Evolutionary conservation across 495 filamentous ascomycete genomes (phyloP), one percentile per base, ranked within the genome.

Genomic region (Penicillium waksmanii): DNA sequence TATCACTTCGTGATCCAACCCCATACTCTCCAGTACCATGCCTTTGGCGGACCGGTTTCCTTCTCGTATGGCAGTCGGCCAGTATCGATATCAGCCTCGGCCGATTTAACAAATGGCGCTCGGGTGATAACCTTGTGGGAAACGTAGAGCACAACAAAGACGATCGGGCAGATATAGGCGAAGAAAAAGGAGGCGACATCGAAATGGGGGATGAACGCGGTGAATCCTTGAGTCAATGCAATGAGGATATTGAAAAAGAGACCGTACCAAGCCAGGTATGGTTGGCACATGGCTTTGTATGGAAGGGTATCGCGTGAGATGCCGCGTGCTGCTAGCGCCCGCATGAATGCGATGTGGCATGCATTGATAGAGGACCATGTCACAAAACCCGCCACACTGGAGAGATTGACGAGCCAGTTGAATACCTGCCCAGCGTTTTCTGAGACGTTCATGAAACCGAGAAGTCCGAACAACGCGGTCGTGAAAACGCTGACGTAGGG

Each of bases 201-300:
- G 81, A 86, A 89, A 3, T 38, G 51, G 2, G 80, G 79, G 36
- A 88, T 84, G 66, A 87, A 89, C 8, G 78, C 74, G 0, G 80
- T 85, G 66, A 89, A 89, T 1, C 86, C 86, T 66, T 87, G 84
- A 1, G 85, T 87, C 3, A 89, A 51, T 36, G 82, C 77, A 56
- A 89, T 84, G 47, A 88, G 70, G 13, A 82, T 60, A 68, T 77
- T 83, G 73, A 86, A 86, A 60, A 82, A 77, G 11, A 88, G 71
- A 6, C 84, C 86, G 53, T 79, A 80, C 68, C 73, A 82, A 12
- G 80, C 74, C 18, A 78, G 68, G 61, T 74, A 86, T 1, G 83
- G 83, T 66, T 85, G 82, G 23, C 80, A 64, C n/a, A 75, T 70
- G 18, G 80, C 77, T 36, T 75, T 71, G 64, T 83, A 88, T 1